A percentile compares a stretch with the other conserved stretches of the same genome.
These are phyloP conservation scores for Mycena albidolilacea DNA, from an alignment of 768 basidiomycete genomes.

Conservation along the genomic window DNA sequence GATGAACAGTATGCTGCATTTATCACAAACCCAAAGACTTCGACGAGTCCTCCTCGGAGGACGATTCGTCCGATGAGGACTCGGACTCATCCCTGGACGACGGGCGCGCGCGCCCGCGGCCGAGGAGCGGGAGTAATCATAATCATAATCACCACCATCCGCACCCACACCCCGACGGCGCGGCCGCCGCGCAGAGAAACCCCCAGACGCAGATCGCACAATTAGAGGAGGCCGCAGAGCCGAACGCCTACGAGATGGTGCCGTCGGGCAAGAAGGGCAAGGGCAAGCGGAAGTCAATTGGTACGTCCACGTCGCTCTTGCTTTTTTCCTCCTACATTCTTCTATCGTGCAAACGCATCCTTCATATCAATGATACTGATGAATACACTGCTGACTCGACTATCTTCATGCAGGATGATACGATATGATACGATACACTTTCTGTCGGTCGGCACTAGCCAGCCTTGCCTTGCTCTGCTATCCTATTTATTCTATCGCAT, in stretches of 20 bases:
- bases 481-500: no score
- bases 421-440: no score
- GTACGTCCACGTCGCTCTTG: slow-evolving; percentile 18
- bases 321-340: no score
- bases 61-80: slow-evolving; percentile 66
- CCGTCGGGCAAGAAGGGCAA: slow-evolving; percentile 54
- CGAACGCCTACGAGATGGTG: slow-evolving; percentile 68
- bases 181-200: slow-evolving; percentile 33
- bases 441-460: no score
- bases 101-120: slow-evolving; percentile 16
- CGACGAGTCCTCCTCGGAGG: slow-evolving; percentile 81
- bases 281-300: slow-evolving; percentile 49
- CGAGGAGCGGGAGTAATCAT: slow-evolving; percentile 20
- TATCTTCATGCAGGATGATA: no score
- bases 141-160: slow-evolving; percentile 33
- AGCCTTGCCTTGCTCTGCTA: no score
- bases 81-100: slow-evolving; percentile 52
- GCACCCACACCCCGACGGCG: slow-evolving; percentile 28
- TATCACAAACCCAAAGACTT: slow-evolving; percentile 87
- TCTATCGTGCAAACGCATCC: no score
- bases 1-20: slow-evolving; percentile 90
- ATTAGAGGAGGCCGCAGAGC: slow-evolving; percentile 48
- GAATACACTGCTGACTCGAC: no score
- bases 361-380: no score
- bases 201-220: slow-evolving; percentile 42